Evolutionary conservation across 345 rosid genomes (phyloP), one percentile per base, ranked within the genome.

Genomic region (Linum trigynum): DNA sequence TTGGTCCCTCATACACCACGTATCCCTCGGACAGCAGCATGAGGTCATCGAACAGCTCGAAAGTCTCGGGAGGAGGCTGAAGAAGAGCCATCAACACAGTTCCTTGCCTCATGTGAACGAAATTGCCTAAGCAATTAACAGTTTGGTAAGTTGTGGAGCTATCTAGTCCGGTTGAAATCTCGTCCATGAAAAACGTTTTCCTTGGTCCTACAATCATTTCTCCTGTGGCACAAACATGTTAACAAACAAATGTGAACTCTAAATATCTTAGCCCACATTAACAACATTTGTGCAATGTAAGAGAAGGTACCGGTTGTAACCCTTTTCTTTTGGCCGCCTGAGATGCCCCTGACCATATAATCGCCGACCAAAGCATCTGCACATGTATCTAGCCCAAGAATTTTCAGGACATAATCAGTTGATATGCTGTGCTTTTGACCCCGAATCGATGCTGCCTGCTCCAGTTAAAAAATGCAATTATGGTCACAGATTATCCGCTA

Each of bases 151-250:
- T 92, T n/a, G 98, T 92, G 12, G 98, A 87, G 80, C 96, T 92
- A 71, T 92, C 95, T 61, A 92, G 91, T 58, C 98, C 96, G 15
- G 96, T 89, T 6, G 98, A 92, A 73, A 92, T 92, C 80, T 92
- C 98, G 77, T 92, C 98, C 98, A 89, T 92, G 38, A 92, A 86
- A 63, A 92, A 75, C 15, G 95, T 89, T 72, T 92, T 89, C 59
- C 92, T 83, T 57, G 98, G 96, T 38, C 98, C 98, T 3, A 92
- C 98, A 35, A 87, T 80, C 98, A 89, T 89, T 79, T 92, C 98
- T 64, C 98, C 98, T 91, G 0, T 23, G 32, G 82, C 79, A 72
- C 48, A 35, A 23, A 45, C 7, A 67, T 23, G 32, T 23, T 23
- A 3, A 12, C n/a, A 37, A 69, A 50, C 3, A 48, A 40, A 38